phyloP scores from a whole-genome alignment of 2,329 filamentous ascomycete species.

The Ophiostoma sp. region DNA sequence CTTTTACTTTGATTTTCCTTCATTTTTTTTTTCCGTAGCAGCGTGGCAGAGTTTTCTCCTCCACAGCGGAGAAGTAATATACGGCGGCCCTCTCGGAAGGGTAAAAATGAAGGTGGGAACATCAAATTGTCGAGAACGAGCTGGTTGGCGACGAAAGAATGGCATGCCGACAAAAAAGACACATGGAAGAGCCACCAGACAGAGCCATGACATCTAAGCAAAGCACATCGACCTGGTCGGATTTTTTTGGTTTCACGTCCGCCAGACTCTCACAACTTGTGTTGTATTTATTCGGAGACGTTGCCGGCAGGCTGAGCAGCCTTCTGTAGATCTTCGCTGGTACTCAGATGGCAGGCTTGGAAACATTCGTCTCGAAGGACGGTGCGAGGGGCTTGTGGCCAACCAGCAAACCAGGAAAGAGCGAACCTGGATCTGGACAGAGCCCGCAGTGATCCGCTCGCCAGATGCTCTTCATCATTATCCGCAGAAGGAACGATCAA shows the following conservation, averaged over 20 bases:
- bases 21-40: slow-evolving; percentile 2
- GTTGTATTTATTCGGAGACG: not conserved
- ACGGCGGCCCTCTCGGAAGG: not conserved
- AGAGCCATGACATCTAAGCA: not conserved
- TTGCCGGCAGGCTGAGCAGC: slow-evolving; percentile 19
- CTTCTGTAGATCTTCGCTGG: not conserved
- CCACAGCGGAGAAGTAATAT: slow-evolving; percentile 23
- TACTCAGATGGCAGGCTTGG: not conserved
- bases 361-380: not conserved
- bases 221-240: not conserved
- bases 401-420: slow-evolving; percentile 17
- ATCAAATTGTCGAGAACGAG: not conserved
- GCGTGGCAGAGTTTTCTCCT: slow-evolving; percentile 6
- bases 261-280: not conserved
- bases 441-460: not conserved
- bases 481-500: slow-evolving; percentile 14
- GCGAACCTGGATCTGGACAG: not conserved
- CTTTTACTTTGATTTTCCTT: not conserved
- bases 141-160: slow-evolving; percentile 1
- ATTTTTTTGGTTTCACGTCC: slow-evolving; percentile 7
- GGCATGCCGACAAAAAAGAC: not conserved
- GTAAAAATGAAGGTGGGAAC: not conserved
- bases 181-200: not conserved
- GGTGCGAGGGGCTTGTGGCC: not conserved
- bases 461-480: slow-evolving; percentile 2